Percentiles rank a stretch among this genome's conserved stretches.
These are phyloP conservation scores for Claviceps pazoutovae DNA, from an alignment of 2,329 filamentous ascomycete species.

Conservation along the genomic window DNA sequence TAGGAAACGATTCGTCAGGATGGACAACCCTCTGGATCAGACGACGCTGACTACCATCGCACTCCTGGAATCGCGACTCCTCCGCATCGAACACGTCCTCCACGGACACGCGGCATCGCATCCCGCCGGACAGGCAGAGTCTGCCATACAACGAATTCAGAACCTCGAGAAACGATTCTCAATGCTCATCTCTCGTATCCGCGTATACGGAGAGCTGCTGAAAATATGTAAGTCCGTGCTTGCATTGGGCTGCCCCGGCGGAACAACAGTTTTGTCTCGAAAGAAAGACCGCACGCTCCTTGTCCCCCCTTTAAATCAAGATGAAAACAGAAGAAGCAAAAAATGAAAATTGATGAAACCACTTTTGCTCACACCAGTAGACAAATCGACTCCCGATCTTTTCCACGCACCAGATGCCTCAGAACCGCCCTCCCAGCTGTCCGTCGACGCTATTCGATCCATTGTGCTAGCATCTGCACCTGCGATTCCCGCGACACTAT, in stretches of 20 bases:
- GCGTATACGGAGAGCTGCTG: slow-evolving; percentile 45
- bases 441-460: slow-evolving; percentile 35
- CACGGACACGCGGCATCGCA: slow-evolving; percentile 29
- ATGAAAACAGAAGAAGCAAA: background rate
- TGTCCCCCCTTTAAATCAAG: background rate
- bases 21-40: slow-evolving; percentile 30
- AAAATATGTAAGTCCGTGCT: slow-evolving; percentile 37
- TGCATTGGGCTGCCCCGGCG: too few species aligned
- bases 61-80: slow-evolving; percentile 43
- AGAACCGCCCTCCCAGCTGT: slow-evolving; percentile 37
- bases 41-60: slow-evolving; percentile 41
- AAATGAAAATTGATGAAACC: background rate
- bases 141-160: slow-evolving; percentile 30
- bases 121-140: slow-evolving; percentile 20
- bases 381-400: slow-evolving; percentile 38
- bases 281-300: background rate
- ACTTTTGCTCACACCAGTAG: slow-evolving; percentile 17
- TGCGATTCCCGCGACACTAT: slow-evolving; percentile 40
- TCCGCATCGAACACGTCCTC: slow-evolving; percentile 45
- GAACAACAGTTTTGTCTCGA: too few species aligned
- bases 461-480: slow-evolving; percentile 43
- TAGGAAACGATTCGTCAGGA: slow-evolving; percentile 5
- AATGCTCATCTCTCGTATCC: slow-evolving; percentile 33
- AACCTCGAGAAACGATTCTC: slow-evolving; percentile 41
- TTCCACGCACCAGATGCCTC: slow-evolving; percentile 34